Base-by-base conservation (phyloP, 164 flowering plant species). In the Buxus sempervirens region DNA sequence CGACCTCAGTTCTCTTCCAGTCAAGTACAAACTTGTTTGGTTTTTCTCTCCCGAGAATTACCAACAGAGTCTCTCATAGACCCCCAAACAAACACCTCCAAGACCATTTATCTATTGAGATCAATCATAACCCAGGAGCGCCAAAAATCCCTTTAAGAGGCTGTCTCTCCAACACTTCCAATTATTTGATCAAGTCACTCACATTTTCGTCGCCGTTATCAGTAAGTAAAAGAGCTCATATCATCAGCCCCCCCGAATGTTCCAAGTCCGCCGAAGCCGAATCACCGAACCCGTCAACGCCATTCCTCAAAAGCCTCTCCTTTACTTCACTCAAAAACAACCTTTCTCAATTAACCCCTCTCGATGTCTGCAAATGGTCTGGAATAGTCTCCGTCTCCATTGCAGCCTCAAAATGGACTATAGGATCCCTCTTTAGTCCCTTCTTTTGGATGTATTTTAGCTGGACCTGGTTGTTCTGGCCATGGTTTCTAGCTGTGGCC, bases 381-480 rank as follows among this genome's bases (percentile, higher is more conserved):
- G 84, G 70, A 38, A 64, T 84, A 26, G 5, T 83, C 0, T 84
- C 84, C 15, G 18, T 87, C 45, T 67, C 82, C 21, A 66, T 83
- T 68, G 90, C 90, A 2, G 86, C 81, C 12, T 28, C 78, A 27
- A 94, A 88, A 78, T 78, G 86, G 90, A 69, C 77, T 25, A 74
- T 79, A 26, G 78, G 72, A 70, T 48, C 79, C 60, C 26, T 82
- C 0, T 64, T 85, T 21, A 86, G 70, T 65, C 96, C 97, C 0
- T 91, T 90, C 68, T 82, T 92, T 64, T 95, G 92, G 97, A 83
- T 86, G 93, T 91, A 90, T 73, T 94, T 94, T 64, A 91, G 96
- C 75, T 88, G 94, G 96, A 86, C 86, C 15, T 93, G 97, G 97
- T 22, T 91, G 67, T 89, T 86, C 73, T 95, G 98, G 98, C 98